Evolutionary conservation across 345 rosid genomes (phyloP), one percentile per base, ranked within the genome.

Genomic region (Linum trigynum): DNA sequence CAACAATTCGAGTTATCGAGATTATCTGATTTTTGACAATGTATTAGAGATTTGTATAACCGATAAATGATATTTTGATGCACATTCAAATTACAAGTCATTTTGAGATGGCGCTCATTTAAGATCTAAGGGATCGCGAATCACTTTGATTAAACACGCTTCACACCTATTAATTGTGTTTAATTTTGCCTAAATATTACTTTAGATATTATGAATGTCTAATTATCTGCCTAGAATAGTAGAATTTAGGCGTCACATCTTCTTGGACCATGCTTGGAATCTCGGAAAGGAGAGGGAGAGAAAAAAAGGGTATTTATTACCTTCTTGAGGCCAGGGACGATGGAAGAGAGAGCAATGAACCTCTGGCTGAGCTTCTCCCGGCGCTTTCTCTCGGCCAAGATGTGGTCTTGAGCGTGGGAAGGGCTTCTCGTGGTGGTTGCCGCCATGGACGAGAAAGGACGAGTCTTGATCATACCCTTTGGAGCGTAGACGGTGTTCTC

Each of bases 291-390:
- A 55, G 16, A 55, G 5, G 12, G 3, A 4, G 9, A 38, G 61
- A n/a, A 37, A 16, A 43, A 36, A 5, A 64, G 5, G n/a, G 14
- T 68, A 39, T 15, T 35, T 3, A 9, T 0, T 72, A 84, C 91
- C 91, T 84, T 86, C 76, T 84, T 84, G 23, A 86, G 82, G 66
- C 85, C 91, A 57, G 91, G 91, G 64, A 86, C 78, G 17, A 84
- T 71, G 39, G 91, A 83, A 71, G 86, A 82, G 12, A 86, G 60
- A 61, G 91, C 91, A 38, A 82, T 84, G 65, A 86, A 84, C 35
- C 79, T 55, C 65, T 86, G 84, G 59, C 88, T 86, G 71, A 86
- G 86, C 85, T 79, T 82, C 72, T 86, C 86, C 14, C 91, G 72
- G 14, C 88, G 75, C 66, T 84, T 86, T 70, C 91, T 77, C 67